These are phyloP conservation scores for Cladophialophora chaetospira DNA, from an alignment of 2,329 filamentous ascomycete genomes.

Conservation along the genomic window DNA sequence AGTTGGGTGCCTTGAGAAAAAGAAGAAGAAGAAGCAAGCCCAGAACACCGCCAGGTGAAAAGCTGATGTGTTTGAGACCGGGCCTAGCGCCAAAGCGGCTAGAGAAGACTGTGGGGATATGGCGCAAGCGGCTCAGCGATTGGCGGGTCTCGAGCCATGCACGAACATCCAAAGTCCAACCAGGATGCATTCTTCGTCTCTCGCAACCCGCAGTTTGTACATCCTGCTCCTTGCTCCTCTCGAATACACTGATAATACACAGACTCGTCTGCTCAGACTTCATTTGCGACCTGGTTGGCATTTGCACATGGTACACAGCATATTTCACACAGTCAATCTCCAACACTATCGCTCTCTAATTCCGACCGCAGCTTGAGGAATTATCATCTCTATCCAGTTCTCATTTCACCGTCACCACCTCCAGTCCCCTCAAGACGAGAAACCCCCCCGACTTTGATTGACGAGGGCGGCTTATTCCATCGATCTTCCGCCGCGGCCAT, in stretches of 20 bases:
- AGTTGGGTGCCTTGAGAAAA: slow-evolving; percentile 66
- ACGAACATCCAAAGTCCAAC: slow-evolving; percentile 2
- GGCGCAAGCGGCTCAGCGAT: slow-evolving; percentile 12
- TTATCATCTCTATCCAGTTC: not conserved
- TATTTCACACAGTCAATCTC: not conserved
- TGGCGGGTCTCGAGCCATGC: slow-evolving; percentile 5
- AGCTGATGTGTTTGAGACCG: slow-evolving; percentile 3
- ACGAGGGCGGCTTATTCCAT: too few species aligned
- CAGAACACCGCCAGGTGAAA: slow-evolving; percentile 1
- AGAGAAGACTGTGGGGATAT: slow-evolving; percentile 9
- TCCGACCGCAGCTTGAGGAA: not conserved
- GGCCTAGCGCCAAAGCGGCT: slow-evolving; percentile 11
- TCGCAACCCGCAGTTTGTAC: not conserved
- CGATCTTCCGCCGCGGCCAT: slow-evolving; percentile 6
- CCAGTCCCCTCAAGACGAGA: too few species aligned
- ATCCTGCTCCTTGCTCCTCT: slow-evolving; percentile 1
- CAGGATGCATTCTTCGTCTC: not conserved
- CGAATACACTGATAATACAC: not conserved
- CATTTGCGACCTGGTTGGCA: not conserved
- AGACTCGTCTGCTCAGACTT: not conserved
- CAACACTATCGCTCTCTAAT: not conserved
- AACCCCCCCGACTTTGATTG: too few species aligned
- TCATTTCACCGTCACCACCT: not conserved
- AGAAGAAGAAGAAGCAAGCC: slow-evolving; percentile 44
- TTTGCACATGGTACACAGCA: not conserved